Evolutionary conservation across 495 filamentous ascomycete genomes (phyloP), one percentile per base, ranked within the genome.

Genomic region (Astrothelium macrocarpum): DNA sequence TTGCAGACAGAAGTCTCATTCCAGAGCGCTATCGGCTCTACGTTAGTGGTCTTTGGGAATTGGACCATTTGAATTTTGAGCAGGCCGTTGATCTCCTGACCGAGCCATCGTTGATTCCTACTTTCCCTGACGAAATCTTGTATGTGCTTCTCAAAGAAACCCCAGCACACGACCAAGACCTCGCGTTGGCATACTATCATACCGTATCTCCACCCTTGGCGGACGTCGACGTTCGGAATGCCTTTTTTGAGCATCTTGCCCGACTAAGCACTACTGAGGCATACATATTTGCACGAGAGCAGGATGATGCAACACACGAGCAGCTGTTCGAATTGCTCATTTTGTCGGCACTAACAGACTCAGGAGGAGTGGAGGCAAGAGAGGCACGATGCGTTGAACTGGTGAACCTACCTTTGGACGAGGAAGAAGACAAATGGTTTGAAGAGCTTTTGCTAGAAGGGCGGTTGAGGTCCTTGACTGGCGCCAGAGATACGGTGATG

Each of bases 61-160:
- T 94, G 76, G 90, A 94, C 72, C 79, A 81, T 53, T 74, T 83
- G 28, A 80, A 90, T 58, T 90, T 89, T 42, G 2, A 10, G 83
- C 79, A 80, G 62, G 89, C 89, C 4, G 75, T 91, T 25, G 82
- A 89, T 64, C 82, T 85, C 66, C 81, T 94, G 20, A 84, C 87
- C 10, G 84, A 91, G 65, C 89, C 90, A 1, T 86, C 87, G 3
- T 78, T 92, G 16, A 84, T 89, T 32, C 84, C 88, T 29, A 89
- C 88, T 31, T 92, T 92, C 68, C 82, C 87, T 32, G 88, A 92
- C 72, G 89, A 92, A 61, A 90, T 92, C 58, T 80, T 91, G 63
- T 78, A 83, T 42, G 79, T 79, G 28, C 80, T 94, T n/a, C 85
- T 88, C 36, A 78, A 78, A 14, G 76, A 85, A 62, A 76, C 84